These are phyloP conservation scores for Lavandula angustifolia DNA, from an alignment of 257 asterid genomes.

Conservation along the genomic window DNA sequence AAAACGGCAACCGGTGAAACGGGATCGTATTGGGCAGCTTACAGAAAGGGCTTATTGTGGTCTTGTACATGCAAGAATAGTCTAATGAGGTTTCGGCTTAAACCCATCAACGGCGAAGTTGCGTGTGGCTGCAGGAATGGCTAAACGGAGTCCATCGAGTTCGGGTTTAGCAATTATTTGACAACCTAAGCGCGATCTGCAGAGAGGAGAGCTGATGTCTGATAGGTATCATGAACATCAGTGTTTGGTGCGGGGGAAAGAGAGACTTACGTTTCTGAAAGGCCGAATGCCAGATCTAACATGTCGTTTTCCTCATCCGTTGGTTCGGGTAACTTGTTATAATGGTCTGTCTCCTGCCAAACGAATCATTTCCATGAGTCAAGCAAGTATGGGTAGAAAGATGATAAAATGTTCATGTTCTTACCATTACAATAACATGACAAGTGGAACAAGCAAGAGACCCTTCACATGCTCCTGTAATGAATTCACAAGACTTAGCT, in stretches of 20 bases:
- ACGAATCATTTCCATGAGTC: conserved; percentile 10
- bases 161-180: conserved; percentile 84
- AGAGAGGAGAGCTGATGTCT: too few relatives aligned
- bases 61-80: conserved; percentile 30
- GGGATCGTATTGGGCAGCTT: too few relatives aligned
- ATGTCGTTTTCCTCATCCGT: conserved; percentile 94
- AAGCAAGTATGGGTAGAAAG: neutral
- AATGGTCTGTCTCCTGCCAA: conserved; percentile 69
- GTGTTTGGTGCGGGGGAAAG: neutral
- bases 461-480: conserved; percentile 96
- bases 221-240: too few relatives aligned
- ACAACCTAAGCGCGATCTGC: conserved; percentile 95
- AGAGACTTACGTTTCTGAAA: conserved; percentile 69
- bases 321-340: conserved; percentile 86
- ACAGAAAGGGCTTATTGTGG: conserved; percentile 27
- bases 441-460: conserved; percentile 98
- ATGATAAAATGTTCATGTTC: conserved; percentile 10
- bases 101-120: conserved; percentile 92
- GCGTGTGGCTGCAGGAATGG: conserved; percentile 87
- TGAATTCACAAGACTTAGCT: conserved; percentile 22
- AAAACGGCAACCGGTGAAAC: neutral
- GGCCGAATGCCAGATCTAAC: conserved; percentile 96
- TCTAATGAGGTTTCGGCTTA: conserved; percentile 86
- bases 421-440: conserved; percentile 90
- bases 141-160: conserved; percentile 83